Evolutionary conservation across 192 early-diverging fungal genomes (phyloP), one percentile per base, ranked within the genome.

Genomic region (Hyaloraphidium curvatum): DNA sequence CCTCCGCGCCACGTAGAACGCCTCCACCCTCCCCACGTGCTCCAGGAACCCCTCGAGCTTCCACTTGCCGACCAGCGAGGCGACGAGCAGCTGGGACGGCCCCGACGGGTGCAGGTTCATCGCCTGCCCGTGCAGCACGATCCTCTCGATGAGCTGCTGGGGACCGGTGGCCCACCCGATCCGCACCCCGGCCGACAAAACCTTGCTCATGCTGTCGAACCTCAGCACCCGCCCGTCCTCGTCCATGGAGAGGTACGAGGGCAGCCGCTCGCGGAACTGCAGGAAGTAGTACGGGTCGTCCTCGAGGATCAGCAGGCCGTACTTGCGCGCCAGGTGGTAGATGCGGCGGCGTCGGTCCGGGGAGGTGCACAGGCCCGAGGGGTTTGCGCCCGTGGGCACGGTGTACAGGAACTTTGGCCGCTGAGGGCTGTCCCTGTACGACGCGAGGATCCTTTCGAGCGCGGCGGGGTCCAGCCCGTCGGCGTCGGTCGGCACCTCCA

Each of bases 201-300:
- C 77, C 62, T 97, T 97, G 62, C 83, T 87, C 59, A 97, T 80
- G 25, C 82, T 86, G 59, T 97, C 92, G 48, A 93, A 82, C 1
- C 92, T 77, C 22, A 97, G 70, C 0, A 97, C 87, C 5, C 92
- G 78, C 1, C 78, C 81, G 58, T 97, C 88, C 4, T 59, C 68
- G 67, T 93, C 90, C 57, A 97, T 69, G 14, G 87, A 90, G n/a
- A 91, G 70, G 60, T 92, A 85, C 1, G 83, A 86, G 1, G 82
- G 77, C 13, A 76, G 55, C 11, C 27, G 22, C 31, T 67, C 54
- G 17, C 40, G 53, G 57, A 71, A 75, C 54, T 72, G 53, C 3
- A 9, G 26, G 7, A 48, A 25, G 43, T 48, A 48, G 43, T 48
- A 48, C 14, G 43, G 43, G 23, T 48, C 43, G 57, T 97, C 93